Percentiles rank a stretch among this genome's conserved stretches.
These are phyloP conservation scores for Pisolithus marmoratus DNA, from an alignment of 768 basidiomycete species.

Conservation along the genomic window DNA sequence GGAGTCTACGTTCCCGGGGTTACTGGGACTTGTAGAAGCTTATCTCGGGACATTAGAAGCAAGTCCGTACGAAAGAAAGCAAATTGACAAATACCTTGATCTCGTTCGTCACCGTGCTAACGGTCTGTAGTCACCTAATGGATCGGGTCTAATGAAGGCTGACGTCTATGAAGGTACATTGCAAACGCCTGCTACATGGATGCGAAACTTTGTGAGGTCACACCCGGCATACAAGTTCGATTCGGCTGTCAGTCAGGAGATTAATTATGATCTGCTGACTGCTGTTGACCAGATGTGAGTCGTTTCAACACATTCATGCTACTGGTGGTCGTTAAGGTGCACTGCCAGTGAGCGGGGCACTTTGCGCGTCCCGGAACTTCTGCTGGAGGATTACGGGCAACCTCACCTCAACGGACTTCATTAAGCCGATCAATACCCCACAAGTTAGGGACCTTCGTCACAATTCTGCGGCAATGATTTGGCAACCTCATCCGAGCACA, in stretches of 20 bases:
- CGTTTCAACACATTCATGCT: background rate
- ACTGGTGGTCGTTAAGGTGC: background rate
- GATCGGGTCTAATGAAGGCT: slow-evolving; percentile 3
- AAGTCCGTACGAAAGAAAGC: slow-evolving; percentile 48
- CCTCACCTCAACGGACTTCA: slow-evolving; percentile 19
- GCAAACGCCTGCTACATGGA: slow-evolving; percentile 88
- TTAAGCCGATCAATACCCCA: slow-evolving; percentile 8
- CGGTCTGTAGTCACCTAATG: slow-evolving; percentile 43
- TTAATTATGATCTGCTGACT: slow-evolving; percentile 89
- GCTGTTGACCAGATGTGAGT: slow-evolving; percentile 91
- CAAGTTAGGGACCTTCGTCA: too few relatives aligned
- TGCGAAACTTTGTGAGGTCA: slow-evolving; percentile 81
- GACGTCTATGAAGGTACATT: slow-evolving; percentile 52
- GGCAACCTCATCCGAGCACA: too few relatives aligned
- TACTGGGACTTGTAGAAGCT: slow-evolving; percentile 73
- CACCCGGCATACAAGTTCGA: slow-evolving; percentile 92
- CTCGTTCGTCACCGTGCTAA: slow-evolving; percentile 73
- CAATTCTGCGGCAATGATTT: too few relatives aligned
- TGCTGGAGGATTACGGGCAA: slow-evolving; percentile 55
- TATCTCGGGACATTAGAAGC: slow-evolving; percentile 88
- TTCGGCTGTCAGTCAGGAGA: slow-evolving; percentile 85
- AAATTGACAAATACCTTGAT: slow-evolving; percentile 73
- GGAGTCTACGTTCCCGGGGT: slow-evolving; percentile 67
- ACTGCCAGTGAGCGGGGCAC: slow-evolving; percentile 59
- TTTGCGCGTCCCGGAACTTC: slow-evolving; percentile 51